Conservation (phyloP, 345 rosid species). For the Zanthoxylum bungeanum region DNA sequence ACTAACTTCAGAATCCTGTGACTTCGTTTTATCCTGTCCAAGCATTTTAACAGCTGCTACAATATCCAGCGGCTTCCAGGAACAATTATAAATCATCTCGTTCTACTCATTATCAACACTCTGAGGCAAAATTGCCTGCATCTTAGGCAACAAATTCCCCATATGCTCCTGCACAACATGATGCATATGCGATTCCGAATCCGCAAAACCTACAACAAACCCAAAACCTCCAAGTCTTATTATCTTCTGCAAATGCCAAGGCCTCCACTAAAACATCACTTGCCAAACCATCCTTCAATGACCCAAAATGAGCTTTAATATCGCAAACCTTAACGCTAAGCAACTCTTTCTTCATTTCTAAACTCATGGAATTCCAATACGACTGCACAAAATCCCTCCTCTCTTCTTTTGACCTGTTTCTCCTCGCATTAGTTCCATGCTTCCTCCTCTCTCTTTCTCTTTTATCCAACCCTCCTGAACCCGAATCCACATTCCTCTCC, state of each 20-base stretch:
- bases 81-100: slow-evolving; percentile 63
- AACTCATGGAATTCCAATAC: slow-evolving; percentile 68
- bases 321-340: slow-evolving; percentile 59
- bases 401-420: slow-evolving; percentile 50
- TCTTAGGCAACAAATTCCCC: slow-evolving; percentile 63
- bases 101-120: slow-evolving; percentile 59
- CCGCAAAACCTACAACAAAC: slow-evolving; percentile 63
- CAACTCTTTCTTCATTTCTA: slow-evolving; percentile 56
- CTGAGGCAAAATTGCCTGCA: slow-evolving; percentile 79
- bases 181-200: slow-evolving; percentile 69
- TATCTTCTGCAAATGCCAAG: slow-evolving; percentile 48
- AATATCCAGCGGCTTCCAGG: slow-evolving; percentile 91
- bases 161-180: slow-evolving; percentile 80
- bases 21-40: slow-evolving; percentile 35
- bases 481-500: slow-evolving; percentile 40
- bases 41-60: slow-evolving; percentile 59
- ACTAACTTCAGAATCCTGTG: slow-evolving; percentile 34
- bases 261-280: slow-evolving; percentile 61
- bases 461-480: slow-evolving; percentile 39
- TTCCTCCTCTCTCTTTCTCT: slow-evolving; percentile 75
- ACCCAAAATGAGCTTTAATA: slow-evolving; percentile 56
- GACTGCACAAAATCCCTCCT: slow-evolving; percentile 62
- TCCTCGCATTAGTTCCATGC: slow-evolving; percentile 48
- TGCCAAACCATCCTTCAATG: slow-evolving; percentile 56
- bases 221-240: slow-evolving; percentile 81